These are phyloP conservation scores for Gossypium raimondii DNA, from an alignment of 345 rosid genomes.

Conservation along the genomic window DNA sequence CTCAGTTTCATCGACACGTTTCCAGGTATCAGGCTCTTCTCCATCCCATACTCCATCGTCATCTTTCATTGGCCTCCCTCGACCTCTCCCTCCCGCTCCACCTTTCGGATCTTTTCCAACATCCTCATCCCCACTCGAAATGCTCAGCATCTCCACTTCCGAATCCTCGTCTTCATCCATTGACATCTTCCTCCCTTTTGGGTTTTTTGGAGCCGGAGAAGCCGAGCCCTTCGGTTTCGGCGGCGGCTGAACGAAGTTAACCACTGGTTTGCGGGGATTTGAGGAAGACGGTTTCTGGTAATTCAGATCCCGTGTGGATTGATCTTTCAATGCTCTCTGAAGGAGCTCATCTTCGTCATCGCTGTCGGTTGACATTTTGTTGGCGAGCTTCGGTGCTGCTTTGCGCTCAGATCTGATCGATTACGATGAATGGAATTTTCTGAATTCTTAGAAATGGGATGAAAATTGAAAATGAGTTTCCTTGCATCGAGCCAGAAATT, in stretches of 20 bases:
- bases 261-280: constrained; percentile 55
- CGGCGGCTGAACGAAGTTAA: constrained; percentile 75
- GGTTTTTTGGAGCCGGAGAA: constrained; percentile 25
- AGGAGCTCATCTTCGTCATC: constrained; percentile 97
- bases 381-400: constrained; percentile 5
- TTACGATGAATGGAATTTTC: background rate
- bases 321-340: constrained; percentile 91
- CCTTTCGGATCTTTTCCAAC: constrained; percentile 40
- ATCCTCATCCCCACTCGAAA: constrained; percentile 96
- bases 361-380: constrained; percentile 76
- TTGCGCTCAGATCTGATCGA: constrained; percentile 28
- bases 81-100: constrained; percentile 25
- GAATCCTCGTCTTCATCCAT: constrained; percentile 85
- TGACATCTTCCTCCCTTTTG: constrained; percentile 34
- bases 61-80: constrained; percentile 42
- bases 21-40: constrained; percentile 91
- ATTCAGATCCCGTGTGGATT: constrained; percentile 65
- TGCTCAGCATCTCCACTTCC: constrained; percentile 97
- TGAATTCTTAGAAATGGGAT: background rate
- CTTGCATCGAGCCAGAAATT: background rate
- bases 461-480: background rate
- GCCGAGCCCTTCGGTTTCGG: constrained; percentile 28
- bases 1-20: constrained; percentile 88
- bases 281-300: constrained; percentile 53
- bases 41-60: constrained; percentile 83